These are phyloP conservation scores for Apiotrichum laibachii DNA, from an alignment of 1,284 basidiomycete genomes.

Conservation along the genomic window DNA sequence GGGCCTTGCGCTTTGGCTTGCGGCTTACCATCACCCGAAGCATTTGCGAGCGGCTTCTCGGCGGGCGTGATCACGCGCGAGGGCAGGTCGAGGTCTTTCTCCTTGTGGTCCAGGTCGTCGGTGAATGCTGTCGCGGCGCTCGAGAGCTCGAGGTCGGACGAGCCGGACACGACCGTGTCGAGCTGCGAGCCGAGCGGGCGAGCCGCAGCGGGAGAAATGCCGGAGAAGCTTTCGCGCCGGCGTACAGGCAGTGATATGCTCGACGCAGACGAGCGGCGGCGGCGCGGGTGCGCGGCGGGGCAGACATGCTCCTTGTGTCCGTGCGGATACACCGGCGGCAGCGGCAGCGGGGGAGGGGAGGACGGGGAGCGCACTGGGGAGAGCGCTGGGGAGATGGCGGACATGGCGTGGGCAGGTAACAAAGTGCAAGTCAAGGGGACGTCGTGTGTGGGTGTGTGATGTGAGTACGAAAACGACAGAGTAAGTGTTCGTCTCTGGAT, in stretches of 20 bases:
- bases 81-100: no score
- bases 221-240: background rate
- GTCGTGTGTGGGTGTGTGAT: no score
- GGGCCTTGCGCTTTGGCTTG: no score
- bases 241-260: constrained; percentile 3
- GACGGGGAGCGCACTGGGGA: background rate
- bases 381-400: background rate
- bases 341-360: background rate
- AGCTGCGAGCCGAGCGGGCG: background rate
- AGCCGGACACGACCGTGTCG: background rate
- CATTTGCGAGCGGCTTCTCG: no score
- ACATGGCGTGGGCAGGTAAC: background rate
- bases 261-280: background rate
- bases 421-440: no score
- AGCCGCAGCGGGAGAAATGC: background rate
- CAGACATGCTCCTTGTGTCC: background rate
- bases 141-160: background rate
- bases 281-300: background rate
- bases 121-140: background rate
- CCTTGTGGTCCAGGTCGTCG: no score
- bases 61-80: no score
- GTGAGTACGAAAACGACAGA: no score
- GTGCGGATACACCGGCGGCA: background rate
- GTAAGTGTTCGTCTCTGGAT: no score
- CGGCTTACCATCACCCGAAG: no score